These are phyloP conservation scores for Saturnispora quitensis DNA, from an alignment of 805 yeast genomes.

Conservation along the genomic window DNA sequence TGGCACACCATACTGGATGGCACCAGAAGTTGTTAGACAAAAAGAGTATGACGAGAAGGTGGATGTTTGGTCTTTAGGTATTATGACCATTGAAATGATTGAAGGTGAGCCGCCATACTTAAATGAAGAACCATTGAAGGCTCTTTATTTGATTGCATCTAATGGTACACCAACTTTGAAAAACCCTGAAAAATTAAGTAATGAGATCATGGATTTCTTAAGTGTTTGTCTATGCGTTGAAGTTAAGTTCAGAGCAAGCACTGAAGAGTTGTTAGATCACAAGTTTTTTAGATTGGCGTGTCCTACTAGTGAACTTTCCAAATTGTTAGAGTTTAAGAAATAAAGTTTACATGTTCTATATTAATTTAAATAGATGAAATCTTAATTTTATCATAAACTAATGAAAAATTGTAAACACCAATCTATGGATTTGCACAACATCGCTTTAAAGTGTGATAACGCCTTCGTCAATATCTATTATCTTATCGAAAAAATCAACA, in stretches of 20 bases:
- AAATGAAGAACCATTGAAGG: slow-evolving; percentile 92
- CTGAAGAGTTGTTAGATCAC: slow-evolving; percentile 79
- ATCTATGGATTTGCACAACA: not conserved
- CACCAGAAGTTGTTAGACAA: slow-evolving; percentile 94
- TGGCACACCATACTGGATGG: slow-evolving; percentile 99
- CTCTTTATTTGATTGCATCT: slow-evolving; percentile 87
- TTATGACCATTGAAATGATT: slow-evolving; percentile 97
- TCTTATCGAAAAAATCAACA: slow-evolving; percentile 32
- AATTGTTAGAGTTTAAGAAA: slow-evolving; percentile 36
- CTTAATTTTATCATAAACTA: not conserved
- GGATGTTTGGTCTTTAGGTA: slow-evolving; percentile 96
- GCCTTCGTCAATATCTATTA: slow-evolving; percentile 17
- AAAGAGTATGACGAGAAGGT: slow-evolving; percentile 96
- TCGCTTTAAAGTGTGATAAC: not conserved
- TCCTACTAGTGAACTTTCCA: slow-evolving; percentile 46
- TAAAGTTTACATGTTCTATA: slow-evolving; percentile 2
- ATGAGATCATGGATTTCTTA: slow-evolving; percentile 74
- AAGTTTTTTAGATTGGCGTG: slow-evolving; percentile 60
- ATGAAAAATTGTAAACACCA: too few relatives aligned
- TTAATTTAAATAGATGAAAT: not conserved
- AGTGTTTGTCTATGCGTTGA: slow-evolving; percentile 92
- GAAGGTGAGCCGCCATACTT: slow-evolving; percentile 98
- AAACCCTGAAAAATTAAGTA: slow-evolving; percentile 65
- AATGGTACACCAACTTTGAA: slow-evolving; percentile 93
- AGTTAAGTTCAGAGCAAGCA: slow-evolving; percentile 81